Evolutionary conservation across 2,329 filamentous ascomycete genomes (phyloP), one percentile per base, ranked within the genome.

Genomic region (Pseudogymnoascus sp.): DNA sequence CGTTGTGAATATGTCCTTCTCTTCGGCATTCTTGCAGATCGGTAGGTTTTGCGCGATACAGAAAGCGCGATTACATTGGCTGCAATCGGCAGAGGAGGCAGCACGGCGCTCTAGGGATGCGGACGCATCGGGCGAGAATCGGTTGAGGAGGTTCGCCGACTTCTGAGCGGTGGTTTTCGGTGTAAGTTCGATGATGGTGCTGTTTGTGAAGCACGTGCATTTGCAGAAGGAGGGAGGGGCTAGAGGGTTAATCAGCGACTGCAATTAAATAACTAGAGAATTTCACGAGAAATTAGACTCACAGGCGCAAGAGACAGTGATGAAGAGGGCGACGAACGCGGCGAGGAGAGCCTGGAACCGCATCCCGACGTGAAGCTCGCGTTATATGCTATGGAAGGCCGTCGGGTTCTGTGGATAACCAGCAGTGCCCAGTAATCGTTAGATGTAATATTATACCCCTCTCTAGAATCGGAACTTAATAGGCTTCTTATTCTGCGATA

Each of bases 191-290:
- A 88, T 86, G 69, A 88, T 86, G 67, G 84, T 88, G 78, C 83
- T 86, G 77, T 88, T 88, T 68, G 83, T 84, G 77, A 86, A 86
- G 76, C 85, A 88, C 68, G 84, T 88, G 76, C 85, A 88, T 79
- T 88, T 88, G 79, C 85, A 88, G 72, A 88, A 88, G 1, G 82
- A 83, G 16, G 83, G 84, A 45, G 83, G 81, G 33, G 81, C 84
- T 87, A 69, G 12, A 37, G 31, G 31, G n/a, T 21, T 61, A 66
- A 60, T 73, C 65, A 71, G 71, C 63, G 9, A 65, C 18, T 55
- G 49, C 35, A 23, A 40, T n/a, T 35, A 11, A 11, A 38, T 38
- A 4, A 16, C 28, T 1, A 41, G 35, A 60, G 45, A 33, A 38
- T 3, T 31, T 8, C 1, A 37, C 31, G 11, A 18, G 12, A 63